Base-by-base conservation (phyloP, 345 rosid species). In the Hibiscus mutabilis region DNA sequence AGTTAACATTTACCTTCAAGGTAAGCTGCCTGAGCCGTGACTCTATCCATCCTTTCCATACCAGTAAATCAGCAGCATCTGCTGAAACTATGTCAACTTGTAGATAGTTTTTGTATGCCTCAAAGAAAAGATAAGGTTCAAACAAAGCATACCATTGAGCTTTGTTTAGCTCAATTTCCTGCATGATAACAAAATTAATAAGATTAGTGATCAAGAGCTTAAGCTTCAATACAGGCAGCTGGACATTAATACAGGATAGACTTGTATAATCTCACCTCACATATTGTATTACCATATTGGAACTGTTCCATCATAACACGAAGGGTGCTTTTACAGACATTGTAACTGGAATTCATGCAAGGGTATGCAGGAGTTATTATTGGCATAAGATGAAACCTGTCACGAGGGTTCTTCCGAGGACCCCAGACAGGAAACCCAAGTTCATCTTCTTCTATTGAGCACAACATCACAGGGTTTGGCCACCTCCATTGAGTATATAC, bases 21-120 rank as follows among this genome's bases (percentile, higher is more conserved):
- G 88, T 88, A 51, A 88, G 83, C 73, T 83, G 91, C 47, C 93
- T 82, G 72, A 88, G 82, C 79, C 91, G 88, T 12, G 91, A 88
- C 81, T 88, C 91, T 63, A 86, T 91, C 93, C 93, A 88, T 68
- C 93, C 93, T 75, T 84, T 88, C 93, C 93, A 88, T 57, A 84
- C 82, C 66, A 82, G 80, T 64, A 88, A 81, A 75, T 86, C 91
- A 75, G 79, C 88, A 53, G 82, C 78, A 71, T 83, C 86, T 58
- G 75, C 84, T 15, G 91, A 87, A 73, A 82, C 79, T 68, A 88
- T 80, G 70, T 88, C 89, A 70, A 88, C 86, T 78, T 88, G 88
- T 73, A 88, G 85, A 73, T 88, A 88, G 73, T 88, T 88, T 77
- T 82, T 88, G 79, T 86, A 88, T 69, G 86, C 80, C 82, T 86